Conservation (phyloP, 2,329 filamentous ascomycete species). For the Xylariales sp. region DNA sequence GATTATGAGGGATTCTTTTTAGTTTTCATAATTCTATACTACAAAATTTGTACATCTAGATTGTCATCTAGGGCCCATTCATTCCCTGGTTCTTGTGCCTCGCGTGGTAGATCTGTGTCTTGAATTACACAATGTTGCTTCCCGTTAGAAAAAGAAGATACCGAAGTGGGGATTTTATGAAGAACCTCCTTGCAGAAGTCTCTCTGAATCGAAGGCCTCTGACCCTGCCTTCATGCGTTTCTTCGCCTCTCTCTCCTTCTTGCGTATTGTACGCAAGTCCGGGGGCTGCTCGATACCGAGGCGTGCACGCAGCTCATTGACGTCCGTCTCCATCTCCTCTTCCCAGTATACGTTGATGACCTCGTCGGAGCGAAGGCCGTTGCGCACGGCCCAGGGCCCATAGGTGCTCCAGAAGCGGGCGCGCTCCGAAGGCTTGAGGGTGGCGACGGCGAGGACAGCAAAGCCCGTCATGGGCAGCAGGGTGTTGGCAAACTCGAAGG, state of each 20-base stretch:
- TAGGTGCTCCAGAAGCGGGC: slow-evolving; percentile 70
- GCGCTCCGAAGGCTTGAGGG: slow-evolving; percentile 78
- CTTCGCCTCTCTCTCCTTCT: slow-evolving; percentile 63
- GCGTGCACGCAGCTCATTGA: slow-evolving; percentile 67
- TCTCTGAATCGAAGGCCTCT: too few species aligned
- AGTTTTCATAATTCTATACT: too few species aligned
- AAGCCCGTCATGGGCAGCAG: slow-evolving; percentile 92
- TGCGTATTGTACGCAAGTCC: slow-evolving; percentile 75
- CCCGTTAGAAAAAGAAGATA: too few species aligned
- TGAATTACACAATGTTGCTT: too few species aligned
- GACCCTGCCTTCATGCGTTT: slow-evolving; percentile 54
- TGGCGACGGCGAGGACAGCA: slow-evolving; percentile 79
- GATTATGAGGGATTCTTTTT: too few species aligned
- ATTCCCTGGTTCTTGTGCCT: too few species aligned
- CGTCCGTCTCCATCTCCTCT: slow-evolving; percentile 81
- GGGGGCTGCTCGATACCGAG: slow-evolving; percentile 85
- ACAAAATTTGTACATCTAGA: too few species aligned
- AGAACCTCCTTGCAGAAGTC: too few species aligned
- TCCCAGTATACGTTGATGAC: slow-evolving; percentile 98
- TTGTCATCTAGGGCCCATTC: too few species aligned
- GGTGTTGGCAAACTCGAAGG: slow-evolving; percentile 95
- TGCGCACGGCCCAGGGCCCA: slow-evolving; percentile 84
- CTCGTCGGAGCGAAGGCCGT: slow-evolving; percentile 71
- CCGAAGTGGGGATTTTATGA: too few species aligned
- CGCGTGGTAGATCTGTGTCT: too few species aligned